Percentiles rank a stretch among this genome's conserved stretches.
Evolutionary conservation across 1,139 yeast species (phyloP).

Genomic region (Hanseniaspora gamundiae): DNA sequence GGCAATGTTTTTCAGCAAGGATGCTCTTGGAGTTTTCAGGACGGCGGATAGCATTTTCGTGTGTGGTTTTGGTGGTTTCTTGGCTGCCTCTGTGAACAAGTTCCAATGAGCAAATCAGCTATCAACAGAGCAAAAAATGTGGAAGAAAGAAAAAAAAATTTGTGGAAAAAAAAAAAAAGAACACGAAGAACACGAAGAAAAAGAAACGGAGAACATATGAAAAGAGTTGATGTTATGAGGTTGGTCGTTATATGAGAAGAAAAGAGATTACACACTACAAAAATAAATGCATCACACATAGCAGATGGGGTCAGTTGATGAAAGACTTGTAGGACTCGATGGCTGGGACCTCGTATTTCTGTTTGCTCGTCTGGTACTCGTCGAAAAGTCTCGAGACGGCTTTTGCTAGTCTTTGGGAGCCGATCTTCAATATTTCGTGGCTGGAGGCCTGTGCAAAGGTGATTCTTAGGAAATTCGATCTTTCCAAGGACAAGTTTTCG

Average conservation of each 20-base stretch:
- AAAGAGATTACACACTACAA: too few relatives aligned
- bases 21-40: slow-evolving; percentile 2
- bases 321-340: background rate
- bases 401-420: slow-evolving; percentile 34
- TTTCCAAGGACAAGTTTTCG: slow-evolving; percentile 19
- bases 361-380: slow-evolving; percentile 12
- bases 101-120: too few relatives aligned
- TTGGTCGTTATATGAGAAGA: too few relatives aligned
- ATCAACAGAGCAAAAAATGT: too few relatives aligned
- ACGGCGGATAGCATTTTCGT: slow-evolving; percentile 5
- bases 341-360: slow-evolving; percentile 3
- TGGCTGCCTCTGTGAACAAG: background rate
- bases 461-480: slow-evolving; percentile 38
- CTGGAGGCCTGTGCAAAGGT: slow-evolving; percentile 42
- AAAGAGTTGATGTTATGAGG: too few relatives aligned
- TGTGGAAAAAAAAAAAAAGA: background rate
- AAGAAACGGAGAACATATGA: too few relatives aligned
- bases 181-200: too few relatives aligned
- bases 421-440: slow-evolving; percentile 36
- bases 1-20: slow-evolving; percentile 1
- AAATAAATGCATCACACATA: too few relatives aligned
- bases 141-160: too few relatives aligned
- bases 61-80: background rate
- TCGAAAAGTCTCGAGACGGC: slow-evolving; percentile 38
- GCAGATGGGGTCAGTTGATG: background rate